Evolutionary conservation across 495 filamentous ascomycete species (phyloP).

Genomic region (Xylaria venustula): DNA sequence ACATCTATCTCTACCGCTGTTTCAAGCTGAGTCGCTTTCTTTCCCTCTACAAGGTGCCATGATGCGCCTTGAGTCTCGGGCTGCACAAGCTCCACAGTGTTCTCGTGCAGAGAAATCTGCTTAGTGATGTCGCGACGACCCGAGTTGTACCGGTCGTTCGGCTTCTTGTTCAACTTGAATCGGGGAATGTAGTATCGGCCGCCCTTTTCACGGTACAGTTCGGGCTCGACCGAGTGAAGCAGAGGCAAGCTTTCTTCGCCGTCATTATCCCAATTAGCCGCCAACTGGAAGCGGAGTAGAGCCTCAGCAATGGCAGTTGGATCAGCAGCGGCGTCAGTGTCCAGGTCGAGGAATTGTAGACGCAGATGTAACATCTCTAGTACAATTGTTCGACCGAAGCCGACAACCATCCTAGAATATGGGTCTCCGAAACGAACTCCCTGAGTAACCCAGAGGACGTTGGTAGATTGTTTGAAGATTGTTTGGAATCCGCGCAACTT

Average conservation of each 20-base stretch:
- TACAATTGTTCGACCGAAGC: constrained; percentile 4
- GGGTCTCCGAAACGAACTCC: constrained; percentile 10
- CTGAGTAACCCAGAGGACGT: neutral
- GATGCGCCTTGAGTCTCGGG: neutral
- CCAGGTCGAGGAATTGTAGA: constrained; percentile 1
- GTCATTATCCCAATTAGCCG: neutral
- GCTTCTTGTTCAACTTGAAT: constrained; percentile 17
- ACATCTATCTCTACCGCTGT: neutral
- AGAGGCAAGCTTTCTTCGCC: neutral
- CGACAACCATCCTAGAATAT: constrained; percentile 17
- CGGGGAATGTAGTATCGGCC: constrained; percentile 27
- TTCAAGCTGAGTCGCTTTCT: no score
- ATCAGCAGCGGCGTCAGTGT: neutral
- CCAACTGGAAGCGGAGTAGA: neutral
- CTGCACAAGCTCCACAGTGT: neutral
- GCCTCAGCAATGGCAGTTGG: neutral
- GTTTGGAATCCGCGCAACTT: neutral
- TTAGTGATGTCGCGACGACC: constrained; percentile 13
- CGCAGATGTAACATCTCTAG: neutral
- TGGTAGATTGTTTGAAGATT: neutral
- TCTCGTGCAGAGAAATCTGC: no score
- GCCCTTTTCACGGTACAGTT: constrained; percentile 1
- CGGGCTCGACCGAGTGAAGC: neutral
- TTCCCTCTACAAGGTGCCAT: neutral
- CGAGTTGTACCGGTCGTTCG: constrained; percentile 43